A percentile compares a stretch with the other conserved stretches of the same genome.
These are phyloP conservation scores for Geosmithia putterillii DNA, from an alignment of 2,329 filamentous ascomycete species.

Conservation along the genomic window DNA sequence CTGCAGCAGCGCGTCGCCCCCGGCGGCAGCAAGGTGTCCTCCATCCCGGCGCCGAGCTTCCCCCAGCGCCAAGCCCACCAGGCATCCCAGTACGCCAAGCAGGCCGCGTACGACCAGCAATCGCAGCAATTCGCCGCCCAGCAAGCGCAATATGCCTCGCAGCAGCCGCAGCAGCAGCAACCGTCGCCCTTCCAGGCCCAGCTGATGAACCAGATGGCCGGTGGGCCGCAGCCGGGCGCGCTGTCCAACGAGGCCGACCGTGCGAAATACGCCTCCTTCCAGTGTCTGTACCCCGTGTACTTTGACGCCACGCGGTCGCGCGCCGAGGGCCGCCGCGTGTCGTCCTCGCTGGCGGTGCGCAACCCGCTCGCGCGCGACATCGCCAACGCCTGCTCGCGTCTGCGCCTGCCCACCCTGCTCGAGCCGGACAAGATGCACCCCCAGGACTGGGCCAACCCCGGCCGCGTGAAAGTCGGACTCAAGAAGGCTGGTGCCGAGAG, in stretches of 20 bases:
- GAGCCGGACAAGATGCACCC: constrained; percentile 90
- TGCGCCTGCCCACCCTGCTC: constrained; percentile 64
- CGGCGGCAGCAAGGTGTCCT: constrained; percentile 13
- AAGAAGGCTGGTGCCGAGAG: constrained; percentile 26
- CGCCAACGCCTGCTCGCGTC: constrained; percentile 65
- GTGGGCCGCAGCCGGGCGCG: constrained; percentile 12
- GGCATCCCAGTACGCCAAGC: not conserved
- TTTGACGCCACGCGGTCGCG: constrained; percentile 70
- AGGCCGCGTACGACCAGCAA: too few relatives aligned
- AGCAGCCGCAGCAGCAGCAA: too few relatives aligned
- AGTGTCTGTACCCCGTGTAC: constrained; percentile 91
- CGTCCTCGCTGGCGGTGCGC: constrained; percentile 55
- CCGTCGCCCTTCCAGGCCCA: constrained; percentile 14
- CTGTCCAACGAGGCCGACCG: constrained; percentile 30
- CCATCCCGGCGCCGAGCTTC: constrained; percentile 17
- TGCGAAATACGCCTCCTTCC: constrained; percentile 58
- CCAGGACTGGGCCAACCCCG: constrained; percentile 96
- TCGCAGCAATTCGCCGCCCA: too few relatives aligned
- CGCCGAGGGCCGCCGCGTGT: constrained; percentile 71
- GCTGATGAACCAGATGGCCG: too few relatives aligned
- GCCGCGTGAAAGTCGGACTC: constrained; percentile 72
- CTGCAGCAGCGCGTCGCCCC: constrained; percentile 20
- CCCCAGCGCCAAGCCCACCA: constrained; percentile 13
- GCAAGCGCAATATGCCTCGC: too few relatives aligned
- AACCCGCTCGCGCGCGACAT: constrained; percentile 88